These are phyloP conservation scores for Ceratocystis papillata DNA, from an alignment of 2,329 filamentous ascomycete species.

Conservation along the genomic window DNA sequence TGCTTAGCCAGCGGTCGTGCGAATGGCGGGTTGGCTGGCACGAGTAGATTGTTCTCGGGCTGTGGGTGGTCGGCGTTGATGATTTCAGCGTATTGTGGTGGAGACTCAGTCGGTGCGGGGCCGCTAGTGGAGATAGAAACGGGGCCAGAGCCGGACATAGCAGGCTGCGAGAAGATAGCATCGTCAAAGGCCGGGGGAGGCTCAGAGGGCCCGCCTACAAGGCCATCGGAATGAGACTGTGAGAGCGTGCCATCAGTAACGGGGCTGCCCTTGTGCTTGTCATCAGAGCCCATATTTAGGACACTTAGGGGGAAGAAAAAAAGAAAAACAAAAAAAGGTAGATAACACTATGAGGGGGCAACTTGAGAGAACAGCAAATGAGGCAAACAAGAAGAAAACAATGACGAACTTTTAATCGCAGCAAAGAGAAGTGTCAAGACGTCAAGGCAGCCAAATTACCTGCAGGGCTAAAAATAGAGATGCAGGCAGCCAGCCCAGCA, in stretches of 20 bases:
- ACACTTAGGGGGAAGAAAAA: neutral
- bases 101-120: slow-evolving; percentile 31
- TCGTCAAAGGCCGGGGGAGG: slow-evolving; percentile 18
- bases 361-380: neutral
- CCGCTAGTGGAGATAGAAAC: no score
- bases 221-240: neutral
- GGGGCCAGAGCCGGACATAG: neutral
- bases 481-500: no score
- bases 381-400: neutral
- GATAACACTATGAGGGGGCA: neutral
- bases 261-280: neutral
- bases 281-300: neutral
- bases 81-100: slow-evolving; percentile 38
- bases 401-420: neutral
- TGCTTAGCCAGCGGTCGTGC: slow-evolving; percentile 28
- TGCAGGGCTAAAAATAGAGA: no score
- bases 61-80: slow-evolving; percentile 25
- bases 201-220: slow-evolving; percentile 6
- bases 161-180: neutral
- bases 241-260: neutral
- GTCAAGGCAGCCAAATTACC: no score
- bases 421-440: no score
- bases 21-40: slow-evolving; percentile 24
- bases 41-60: slow-evolving; percentile 27
- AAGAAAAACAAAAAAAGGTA: neutral